Conservation (phyloP, 2,329 filamentous ascomycete species). For the Hymenoscyphus infarciens region DNA sequence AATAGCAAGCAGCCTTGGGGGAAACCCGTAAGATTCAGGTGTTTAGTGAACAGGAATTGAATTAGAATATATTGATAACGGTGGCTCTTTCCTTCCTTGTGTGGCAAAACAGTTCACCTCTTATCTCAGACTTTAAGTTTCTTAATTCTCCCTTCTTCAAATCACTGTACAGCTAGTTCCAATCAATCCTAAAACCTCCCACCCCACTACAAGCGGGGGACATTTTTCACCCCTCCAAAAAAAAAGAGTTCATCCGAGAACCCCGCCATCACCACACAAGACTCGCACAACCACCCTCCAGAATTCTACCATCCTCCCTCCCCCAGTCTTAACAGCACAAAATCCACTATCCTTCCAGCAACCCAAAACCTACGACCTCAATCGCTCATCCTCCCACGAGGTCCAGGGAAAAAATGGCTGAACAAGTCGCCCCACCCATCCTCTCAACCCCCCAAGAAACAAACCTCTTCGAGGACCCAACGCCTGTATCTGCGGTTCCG, state of each 20-base stretch:
- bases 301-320: background rate
- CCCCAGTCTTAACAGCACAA: background rate
- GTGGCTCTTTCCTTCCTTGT: background rate
- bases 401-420: background rate
- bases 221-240: background rate
- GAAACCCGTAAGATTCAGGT: too few relatives aligned
- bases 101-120: too few relatives aligned
- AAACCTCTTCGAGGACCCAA: slow-evolving; percentile 52
- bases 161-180: background rate
- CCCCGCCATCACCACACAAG: slow-evolving; percentile 1
- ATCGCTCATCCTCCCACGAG: too few relatives aligned
- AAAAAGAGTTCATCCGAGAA: background rate
- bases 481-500: slow-evolving; percentile 21
- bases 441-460: slow-evolving; percentile 60
- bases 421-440: slow-evolving; percentile 44
- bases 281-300: background rate
- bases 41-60: too few relatives aligned
- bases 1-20: too few relatives aligned
- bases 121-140: background rate
- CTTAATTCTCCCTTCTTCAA: background rate
- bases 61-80: background rate
- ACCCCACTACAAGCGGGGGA: background rate
- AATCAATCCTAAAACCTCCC: background rate
- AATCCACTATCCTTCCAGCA: too few relatives aligned
- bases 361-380: too few relatives aligned